Evolutionary conservation across 2,329 filamentous ascomycete genomes (phyloP).

Genomic region (Amylocarpus encephaloides): DNA sequence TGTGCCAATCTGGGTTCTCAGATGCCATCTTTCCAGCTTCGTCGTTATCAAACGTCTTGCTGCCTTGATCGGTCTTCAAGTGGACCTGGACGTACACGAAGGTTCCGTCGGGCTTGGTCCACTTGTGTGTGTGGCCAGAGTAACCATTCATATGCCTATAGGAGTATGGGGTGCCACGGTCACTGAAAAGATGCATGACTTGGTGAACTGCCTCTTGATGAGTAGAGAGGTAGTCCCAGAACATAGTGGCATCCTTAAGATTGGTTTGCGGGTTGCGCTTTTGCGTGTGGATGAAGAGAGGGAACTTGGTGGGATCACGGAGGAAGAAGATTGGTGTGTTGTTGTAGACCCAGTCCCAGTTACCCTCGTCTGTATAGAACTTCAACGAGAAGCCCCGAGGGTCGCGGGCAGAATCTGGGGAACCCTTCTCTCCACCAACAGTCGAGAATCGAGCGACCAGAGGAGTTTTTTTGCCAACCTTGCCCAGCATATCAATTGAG

Average conservation of each 20-base stretch:
- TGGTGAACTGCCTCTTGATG: slow-evolving; percentile 59
- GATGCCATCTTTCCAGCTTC: slow-evolving; percentile 48
- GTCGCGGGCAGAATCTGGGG: slow-evolving; percentile 60
- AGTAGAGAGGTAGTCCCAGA: slow-evolving; percentile 45
- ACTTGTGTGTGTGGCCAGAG: slow-evolving; percentile 61
- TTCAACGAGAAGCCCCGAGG: slow-evolving; percentile 64
- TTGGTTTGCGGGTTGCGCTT: slow-evolving; percentile 70
- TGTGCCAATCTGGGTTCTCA: slow-evolving; percentile 56
- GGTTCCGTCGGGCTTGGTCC: slow-evolving; percentile 56
- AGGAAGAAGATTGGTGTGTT: slow-evolving; percentile 76
- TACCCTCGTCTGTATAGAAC: slow-evolving; percentile 66
- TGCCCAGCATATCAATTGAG: slow-evolving; percentile 35
- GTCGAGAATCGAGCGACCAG: slow-evolving; percentile 63
- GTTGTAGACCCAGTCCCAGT: slow-evolving; percentile 68
- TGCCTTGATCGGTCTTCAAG: slow-evolving; percentile 56
- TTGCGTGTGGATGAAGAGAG: slow-evolving; percentile 70
- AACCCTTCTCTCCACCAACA: slow-evolving; percentile 64
- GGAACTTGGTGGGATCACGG: slow-evolving; percentile 68
- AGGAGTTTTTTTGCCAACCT: slow-evolving; percentile 63
- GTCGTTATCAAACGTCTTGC: slow-evolving; percentile 51
- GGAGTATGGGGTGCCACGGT: slow-evolving; percentile 59
- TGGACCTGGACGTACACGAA: slow-evolving; percentile 63
- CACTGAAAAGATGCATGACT: slow-evolving; percentile 60
- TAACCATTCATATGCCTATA: slow-evolving; percentile 64
- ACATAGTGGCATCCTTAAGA: slow-evolving; percentile 53